These are phyloP conservation scores for Geranium brycei DNA, from an alignment of 345 rosid species.

Conservation along the genomic window DNA sequence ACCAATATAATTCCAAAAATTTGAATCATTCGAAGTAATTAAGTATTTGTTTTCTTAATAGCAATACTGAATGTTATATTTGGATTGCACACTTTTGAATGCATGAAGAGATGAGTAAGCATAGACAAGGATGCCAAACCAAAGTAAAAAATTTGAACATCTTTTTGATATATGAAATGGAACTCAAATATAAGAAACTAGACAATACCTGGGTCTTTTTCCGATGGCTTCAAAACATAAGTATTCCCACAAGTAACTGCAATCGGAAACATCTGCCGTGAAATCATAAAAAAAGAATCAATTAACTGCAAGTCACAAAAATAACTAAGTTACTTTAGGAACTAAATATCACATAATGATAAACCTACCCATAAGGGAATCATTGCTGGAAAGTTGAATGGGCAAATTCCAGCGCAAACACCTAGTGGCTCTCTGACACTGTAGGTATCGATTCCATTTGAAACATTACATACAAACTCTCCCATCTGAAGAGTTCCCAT, in stretches of 20 bases:
- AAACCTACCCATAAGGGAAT: constrained; percentile 87
- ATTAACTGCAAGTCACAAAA: background rate
- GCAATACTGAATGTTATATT: too few relatives aligned
- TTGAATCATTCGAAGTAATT: too few relatives aligned
- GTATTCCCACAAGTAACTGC: constrained; percentile 96
- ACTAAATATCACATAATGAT: background rate
- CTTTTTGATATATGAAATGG: too few relatives aligned
- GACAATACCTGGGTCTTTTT: constrained; percentile 81
- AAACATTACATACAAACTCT: constrained; percentile 77
- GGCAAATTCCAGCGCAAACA: constrained; percentile 96
- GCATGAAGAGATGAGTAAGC: background rate
- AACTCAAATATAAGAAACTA: background rate
- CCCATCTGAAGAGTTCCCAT: constrained; percentile 96
- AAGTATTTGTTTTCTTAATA: too few relatives aligned
- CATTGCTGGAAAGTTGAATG: constrained; percentile 99
- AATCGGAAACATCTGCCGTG: constrained; percentile 81
- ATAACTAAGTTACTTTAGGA: background rate
- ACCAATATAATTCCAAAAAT: too few relatives aligned
- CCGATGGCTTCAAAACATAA: constrained; percentile 85
- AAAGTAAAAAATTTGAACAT: background rate
- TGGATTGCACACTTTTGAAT: too few relatives aligned
- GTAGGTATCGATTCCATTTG: constrained; percentile 84
- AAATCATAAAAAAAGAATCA: constrained; percentile 8
- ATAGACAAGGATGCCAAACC: too few relatives aligned
- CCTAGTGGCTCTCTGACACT: constrained; percentile 94